A percentile compares a stretch with the other conserved stretches of the same genome.
Evolutionary conservation across 2,329 filamentous ascomycete genomes (phyloP).

Genomic region (Colletotrichum sp.): DNA sequence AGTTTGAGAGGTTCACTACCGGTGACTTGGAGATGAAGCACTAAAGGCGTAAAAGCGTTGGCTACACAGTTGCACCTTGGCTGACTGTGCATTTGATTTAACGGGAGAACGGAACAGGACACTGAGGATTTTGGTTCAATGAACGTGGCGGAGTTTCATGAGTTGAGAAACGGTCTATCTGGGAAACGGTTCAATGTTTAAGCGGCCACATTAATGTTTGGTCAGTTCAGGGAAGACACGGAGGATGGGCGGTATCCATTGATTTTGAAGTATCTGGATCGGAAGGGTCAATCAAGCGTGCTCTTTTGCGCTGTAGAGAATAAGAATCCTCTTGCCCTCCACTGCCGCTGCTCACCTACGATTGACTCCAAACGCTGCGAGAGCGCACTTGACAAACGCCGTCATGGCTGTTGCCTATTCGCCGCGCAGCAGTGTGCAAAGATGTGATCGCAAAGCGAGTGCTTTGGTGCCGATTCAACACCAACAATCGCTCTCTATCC

Average conservation of each 20-base stretch:
- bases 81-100: not conserved
- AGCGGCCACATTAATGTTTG: not conserved
- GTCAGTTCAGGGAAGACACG: not conserved
- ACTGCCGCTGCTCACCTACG: not conserved
- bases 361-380: not conserved
- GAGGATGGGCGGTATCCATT: not conserved
- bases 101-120: not conserved
- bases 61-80: not conserved
- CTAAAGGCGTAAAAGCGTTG: not conserved
- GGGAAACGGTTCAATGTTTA: not conserved
- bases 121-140: not conserved
- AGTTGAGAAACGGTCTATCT: not conserved
- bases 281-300: not conserved
- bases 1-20: slow-evolving; percentile 53
- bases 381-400: not conserved
- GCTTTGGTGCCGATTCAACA: not conserved
- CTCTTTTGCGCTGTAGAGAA: not conserved
- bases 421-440: not conserved
- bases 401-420: not conserved
- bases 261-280: not conserved
- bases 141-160: not conserved
- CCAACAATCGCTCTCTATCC: not conserved
- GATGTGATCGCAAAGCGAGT: not conserved
- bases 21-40: slow-evolving; percentile 42
- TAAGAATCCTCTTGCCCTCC: not conserved